Conservation (phyloP, 805 yeast genomes). For the Danielia oregonensis region DNA sequence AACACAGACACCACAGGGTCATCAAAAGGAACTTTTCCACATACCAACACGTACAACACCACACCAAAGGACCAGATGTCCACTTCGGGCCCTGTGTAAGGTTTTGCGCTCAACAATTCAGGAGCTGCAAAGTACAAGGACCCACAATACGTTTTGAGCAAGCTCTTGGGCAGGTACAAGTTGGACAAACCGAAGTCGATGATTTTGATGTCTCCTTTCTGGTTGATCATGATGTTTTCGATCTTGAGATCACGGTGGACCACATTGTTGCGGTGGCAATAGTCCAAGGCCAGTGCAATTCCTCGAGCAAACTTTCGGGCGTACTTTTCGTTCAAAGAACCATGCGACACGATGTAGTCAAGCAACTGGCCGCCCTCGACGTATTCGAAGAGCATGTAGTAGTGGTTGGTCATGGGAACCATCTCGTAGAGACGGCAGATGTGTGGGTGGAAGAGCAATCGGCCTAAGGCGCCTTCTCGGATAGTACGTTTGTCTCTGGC, state of each 20-base stretch:
- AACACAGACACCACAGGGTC: conserved; percentile 88
- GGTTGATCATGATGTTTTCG: conserved; percentile 92
- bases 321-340: conserved; percentile 86
- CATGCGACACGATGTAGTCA: conserved; percentile 95
- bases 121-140: conserved; percentile 98
- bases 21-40: conserved; percentile 98
- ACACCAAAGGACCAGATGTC: conserved; percentile 99
- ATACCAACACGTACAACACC: conserved; percentile 87
- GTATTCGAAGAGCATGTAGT: conserved; percentile 94
- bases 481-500: conserved; percentile 90
- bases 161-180: conserved; percentile 63
- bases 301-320: conserved; percentile 95
- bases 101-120: conserved; percentile 85
- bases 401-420: conserved; percentile 94
- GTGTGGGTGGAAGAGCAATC: conserved; percentile 84
- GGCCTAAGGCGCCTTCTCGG: conserved; percentile 92
- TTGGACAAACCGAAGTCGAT: conserved; percentile 96
- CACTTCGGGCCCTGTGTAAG: conserved; percentile 94
- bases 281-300: conserved; percentile 88
- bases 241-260: conserved; percentile 96
- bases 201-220: conserved; percentile 89
- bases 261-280: conserved; percentile 89
- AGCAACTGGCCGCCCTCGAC: conserved; percentile 97
- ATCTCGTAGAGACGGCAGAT: conserved; percentile 90
- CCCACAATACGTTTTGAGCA: conserved; percentile 93